phyloP scores from a whole-genome alignment of 129 eudicot genomes.

The Flaveria robusta region DNA sequence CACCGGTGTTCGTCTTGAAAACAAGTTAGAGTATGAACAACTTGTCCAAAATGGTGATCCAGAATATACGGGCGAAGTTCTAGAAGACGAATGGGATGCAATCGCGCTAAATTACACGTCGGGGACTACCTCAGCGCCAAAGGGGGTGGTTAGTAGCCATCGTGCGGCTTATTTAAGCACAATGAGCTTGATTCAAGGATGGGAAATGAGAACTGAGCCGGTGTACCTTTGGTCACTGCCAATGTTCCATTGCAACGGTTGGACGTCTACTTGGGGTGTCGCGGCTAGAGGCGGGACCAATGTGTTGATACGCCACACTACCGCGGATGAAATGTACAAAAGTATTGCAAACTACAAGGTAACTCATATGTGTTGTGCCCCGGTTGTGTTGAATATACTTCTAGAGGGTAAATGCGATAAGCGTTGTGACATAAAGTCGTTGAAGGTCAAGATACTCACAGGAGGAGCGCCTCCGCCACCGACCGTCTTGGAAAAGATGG shows the following conservation, averaged over 20 bases:
- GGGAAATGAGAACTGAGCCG: not conserved
- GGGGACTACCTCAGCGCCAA: not conserved
- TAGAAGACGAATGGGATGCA: constrained; percentile 1
- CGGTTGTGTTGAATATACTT: constrained; percentile 1
- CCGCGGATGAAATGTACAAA: constrained; percentile 1
- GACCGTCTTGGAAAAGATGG: not conserved
- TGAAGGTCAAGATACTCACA: not conserved
- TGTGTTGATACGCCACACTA: constrained; percentile 3
- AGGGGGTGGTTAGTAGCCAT: constrained; percentile 2
- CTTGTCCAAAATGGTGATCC: not conserved
- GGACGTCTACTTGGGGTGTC: constrained; percentile 13
- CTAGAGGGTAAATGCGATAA: not conserved
- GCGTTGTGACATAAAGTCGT: not conserved
- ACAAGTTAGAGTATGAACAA: constrained; percentile 6
- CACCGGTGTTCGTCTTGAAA: not conserved
- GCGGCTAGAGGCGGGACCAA: constrained; percentile 1
- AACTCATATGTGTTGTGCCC: constrained; percentile 9
- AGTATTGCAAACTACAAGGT: not conserved
- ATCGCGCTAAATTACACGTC: not conserved
- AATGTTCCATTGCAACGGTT: constrained; percentile 4
- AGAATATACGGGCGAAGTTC: not conserved
- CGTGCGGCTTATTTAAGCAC: constrained; percentile 1
- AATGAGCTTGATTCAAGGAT: constrained; percentile 1
- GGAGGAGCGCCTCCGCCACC: not conserved
- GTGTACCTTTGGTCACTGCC: constrained; percentile 1